Base-by-base conservation (phyloP, 2,329 filamentous ascomycete genomes). In the Colletotrichum plurivorum region DNA sequence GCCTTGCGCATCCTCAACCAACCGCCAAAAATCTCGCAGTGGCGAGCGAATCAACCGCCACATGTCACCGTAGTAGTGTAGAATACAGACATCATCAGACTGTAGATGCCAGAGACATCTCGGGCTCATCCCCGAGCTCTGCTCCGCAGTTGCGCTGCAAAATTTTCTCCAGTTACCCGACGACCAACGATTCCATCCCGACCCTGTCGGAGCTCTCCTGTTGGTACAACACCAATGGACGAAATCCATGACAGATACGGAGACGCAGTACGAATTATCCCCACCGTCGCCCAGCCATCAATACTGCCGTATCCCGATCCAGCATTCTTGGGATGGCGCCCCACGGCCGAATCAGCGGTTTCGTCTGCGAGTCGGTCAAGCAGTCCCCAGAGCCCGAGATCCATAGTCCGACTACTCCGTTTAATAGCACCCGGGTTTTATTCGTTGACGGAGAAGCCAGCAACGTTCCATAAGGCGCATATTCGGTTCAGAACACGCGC, bases 281-380 rank as follows among this genome's bases (percentile, higher is more conserved):
- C 64, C 27, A 39, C 64, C 52, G 27, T 22, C 22, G 66, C 67
- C 67, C 62, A 67, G 63, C 36, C 36, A 31, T 52, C 20, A 25
- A 55, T 6, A 25, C 63, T 67, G 67, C 67, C 67, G 63, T 52
- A 53, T 67, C 43, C 67, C 67, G 67, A 41, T 43, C n/a, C 18
- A 52, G 22, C 63, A 45, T 55, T 46, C 62, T 67, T 56, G 55
- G 62, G 20, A 46, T 48, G 60, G 46, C 16, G 27, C 20, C 27
- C 16, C 16, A 22, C 16, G 25, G 36, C 36, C 49, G 54, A 65
- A 55, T 58, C 66, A 69, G 39, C 16, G 41, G 22, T 31, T 51
- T 27, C 16, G 15, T 13, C 31, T 16, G 18, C 10, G 46, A 49
- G 20, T 49, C 46, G 20, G 18, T 25, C 20, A 18, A 20, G n/a